These are phyloP conservation scores for Candida sojae DNA, from an alignment of 1,139 yeast species.

Conservation along the genomic window DNA sequence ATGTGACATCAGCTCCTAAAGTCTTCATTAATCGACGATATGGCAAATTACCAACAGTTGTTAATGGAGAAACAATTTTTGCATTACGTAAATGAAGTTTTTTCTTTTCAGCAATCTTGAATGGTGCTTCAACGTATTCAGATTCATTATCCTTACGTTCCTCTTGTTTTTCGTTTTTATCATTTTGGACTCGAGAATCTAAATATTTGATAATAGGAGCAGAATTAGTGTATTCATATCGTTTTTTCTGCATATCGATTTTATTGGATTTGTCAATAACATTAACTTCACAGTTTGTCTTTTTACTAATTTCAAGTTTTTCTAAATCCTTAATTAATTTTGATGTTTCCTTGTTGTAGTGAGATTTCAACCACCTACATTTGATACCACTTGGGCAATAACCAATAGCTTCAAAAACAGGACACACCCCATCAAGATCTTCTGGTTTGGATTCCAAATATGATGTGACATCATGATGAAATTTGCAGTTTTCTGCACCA, in stretches of 20 bases:
- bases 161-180: constrained; percentile 35
- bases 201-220: constrained; percentile 56
- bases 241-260: constrained; percentile 60
- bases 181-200: constrained; percentile 48
- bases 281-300: constrained; percentile 62
- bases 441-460: constrained; percentile 67
- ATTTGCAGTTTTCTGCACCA: constrained; percentile 73
- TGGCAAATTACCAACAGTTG: constrained; percentile 97
- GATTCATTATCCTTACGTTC: constrained; percentile 32
- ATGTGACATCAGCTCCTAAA: constrained; percentile 91
- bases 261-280: constrained; percentile 56
- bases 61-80: constrained; percentile 90
- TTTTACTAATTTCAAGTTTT: constrained; percentile 34
- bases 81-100: constrained; percentile 65
- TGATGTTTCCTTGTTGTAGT: constrained; percentile 53
- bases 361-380: constrained; percentile 90
- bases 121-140: constrained; percentile 73
- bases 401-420: constrained; percentile 80
- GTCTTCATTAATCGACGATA: constrained; percentile 90
- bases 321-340: constrained; percentile 46
- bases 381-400: constrained; percentile 90
- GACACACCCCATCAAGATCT: constrained; percentile 78
- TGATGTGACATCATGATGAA: constrained; percentile 67
- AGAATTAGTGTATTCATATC: constrained; percentile 57
- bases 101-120: constrained; percentile 80